phyloP scores from a whole-genome alignment of 768 basidiomycete species.

The Rubroboletus satanas region DNA sequence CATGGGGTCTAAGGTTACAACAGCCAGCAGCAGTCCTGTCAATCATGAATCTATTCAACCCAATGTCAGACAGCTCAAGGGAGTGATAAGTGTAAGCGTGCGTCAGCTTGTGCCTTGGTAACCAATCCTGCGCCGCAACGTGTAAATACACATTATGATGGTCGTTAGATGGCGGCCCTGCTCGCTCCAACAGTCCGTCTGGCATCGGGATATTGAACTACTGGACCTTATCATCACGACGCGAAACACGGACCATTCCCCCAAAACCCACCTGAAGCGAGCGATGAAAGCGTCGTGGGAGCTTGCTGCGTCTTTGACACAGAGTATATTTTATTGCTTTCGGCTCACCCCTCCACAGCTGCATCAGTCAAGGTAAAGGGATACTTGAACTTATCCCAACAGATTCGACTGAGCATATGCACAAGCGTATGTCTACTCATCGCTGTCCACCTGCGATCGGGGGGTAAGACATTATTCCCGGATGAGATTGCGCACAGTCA shows the following conservation, averaged over 20 bases:
- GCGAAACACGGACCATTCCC: not conserved
- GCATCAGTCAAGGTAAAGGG: not conserved
- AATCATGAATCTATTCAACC: not conserved
- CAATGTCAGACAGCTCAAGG: not conserved
- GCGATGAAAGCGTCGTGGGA: not conserved
- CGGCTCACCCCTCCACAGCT: not conserved
- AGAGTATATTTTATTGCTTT: not conserved
- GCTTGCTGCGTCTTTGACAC: not conserved
- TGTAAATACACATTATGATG: not conserved
- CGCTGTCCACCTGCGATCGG: conserved; percentile 26
- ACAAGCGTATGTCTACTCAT: conserved; percentile 16
- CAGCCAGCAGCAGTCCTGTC: not conserved
- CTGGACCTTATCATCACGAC: not conserved
- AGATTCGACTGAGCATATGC: not conserved
- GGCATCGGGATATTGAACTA: not conserved
- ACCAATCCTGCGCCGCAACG: not conserved
- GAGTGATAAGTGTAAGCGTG: not conserved
- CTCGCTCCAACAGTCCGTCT: not conserved
- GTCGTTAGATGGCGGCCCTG: not conserved
- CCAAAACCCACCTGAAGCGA: not conserved
- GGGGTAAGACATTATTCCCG: not conserved
- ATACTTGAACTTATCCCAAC: not conserved
- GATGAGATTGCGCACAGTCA: not conserved
- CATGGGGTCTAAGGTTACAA: not conserved
- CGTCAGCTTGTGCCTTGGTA: not conserved